Percentiles rank a stretch among this genome's conserved stretches.
Conservation (phyloP, 371 early-diverging fungal species). For the Neoconidiobolus thromboides region DNA sequence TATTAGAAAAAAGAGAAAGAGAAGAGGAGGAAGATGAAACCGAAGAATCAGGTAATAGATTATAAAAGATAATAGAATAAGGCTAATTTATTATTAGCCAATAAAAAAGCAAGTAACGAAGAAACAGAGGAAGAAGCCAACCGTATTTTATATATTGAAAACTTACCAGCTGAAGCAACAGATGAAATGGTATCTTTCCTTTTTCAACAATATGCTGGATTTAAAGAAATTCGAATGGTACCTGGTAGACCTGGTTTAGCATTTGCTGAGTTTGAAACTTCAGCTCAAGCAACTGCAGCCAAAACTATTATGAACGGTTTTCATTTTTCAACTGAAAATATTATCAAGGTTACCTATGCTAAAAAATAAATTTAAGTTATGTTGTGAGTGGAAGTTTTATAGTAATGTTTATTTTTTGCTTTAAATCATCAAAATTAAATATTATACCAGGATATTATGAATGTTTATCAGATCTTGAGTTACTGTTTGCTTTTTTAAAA, state of each 20-base stretch:
- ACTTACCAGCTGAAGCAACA: conserved; percentile 53
- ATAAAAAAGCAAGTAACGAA: not conserved
- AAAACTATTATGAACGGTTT: conserved; percentile 57
- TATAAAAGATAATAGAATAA: not conserved
- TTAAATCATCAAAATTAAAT: too few species aligned
- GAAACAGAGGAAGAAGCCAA: conserved; percentile 16
- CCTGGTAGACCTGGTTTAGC: conserved; percentile 72
- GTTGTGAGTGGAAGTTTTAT: too few species aligned
- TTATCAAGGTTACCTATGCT: conserved; percentile 67
- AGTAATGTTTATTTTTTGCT: too few species aligned
- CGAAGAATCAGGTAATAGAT: not conserved
- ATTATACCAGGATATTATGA: too few species aligned
- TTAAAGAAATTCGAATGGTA: conserved; percentile 74
- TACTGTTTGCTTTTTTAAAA: too few species aligned
- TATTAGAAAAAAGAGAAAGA: not conserved
- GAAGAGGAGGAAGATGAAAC: not conserved
- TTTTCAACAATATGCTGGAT: conserved; percentile 63
- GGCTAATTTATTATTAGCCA: not conserved
- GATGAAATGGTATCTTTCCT: conserved; percentile 40
- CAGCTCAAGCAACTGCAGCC: conserved; percentile 55
- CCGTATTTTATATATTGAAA: conserved; percentile 75
- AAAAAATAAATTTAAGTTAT: conserved; percentile 19
- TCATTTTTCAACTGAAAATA: conserved; percentile 38
- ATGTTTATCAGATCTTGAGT: too few species aligned
- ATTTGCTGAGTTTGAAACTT: conserved; percentile 83